Conservation (phyloP, 345 rosid genomes). For the Lepidium sativum region DNA sequence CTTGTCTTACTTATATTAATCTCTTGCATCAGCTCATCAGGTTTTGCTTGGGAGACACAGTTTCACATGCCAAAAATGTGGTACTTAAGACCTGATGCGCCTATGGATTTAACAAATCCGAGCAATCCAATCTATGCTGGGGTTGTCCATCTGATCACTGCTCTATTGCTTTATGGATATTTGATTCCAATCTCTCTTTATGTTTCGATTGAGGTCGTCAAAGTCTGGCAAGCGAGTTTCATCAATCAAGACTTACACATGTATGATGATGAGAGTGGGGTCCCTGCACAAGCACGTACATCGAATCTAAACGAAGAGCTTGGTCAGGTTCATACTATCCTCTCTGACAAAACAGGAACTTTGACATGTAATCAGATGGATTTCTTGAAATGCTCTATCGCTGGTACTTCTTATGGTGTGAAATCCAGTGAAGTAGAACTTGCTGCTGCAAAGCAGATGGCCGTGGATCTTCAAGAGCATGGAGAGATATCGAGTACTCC, state of each 20-base stretch:
- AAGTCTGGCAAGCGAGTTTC: constrained; percentile 87
- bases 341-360: constrained; percentile 97
- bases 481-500: too few relatives aligned
- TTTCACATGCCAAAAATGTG: too few relatives aligned
- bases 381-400: constrained; percentile 80
- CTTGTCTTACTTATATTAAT: too few relatives aligned
- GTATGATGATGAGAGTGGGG: too few relatives aligned
- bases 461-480: too few relatives aligned
- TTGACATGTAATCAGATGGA: constrained; percentile 95
- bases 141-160: too few relatives aligned
- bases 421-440: constrained; percentile 87
- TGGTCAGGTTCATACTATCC: constrained; percentile 70
- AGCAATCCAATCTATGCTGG: too few relatives aligned
- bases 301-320: constrained; percentile 95
- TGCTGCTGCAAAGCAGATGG: too few relatives aligned
- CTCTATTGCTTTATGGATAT: constrained; percentile 84
- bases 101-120: too few relatives aligned
- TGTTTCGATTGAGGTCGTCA: constrained; percentile 76
- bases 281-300: constrained; percentile 78
- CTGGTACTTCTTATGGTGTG: constrained; percentile 66
- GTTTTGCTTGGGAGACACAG: too few relatives aligned
- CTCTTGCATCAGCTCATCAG: too few relatives aligned
- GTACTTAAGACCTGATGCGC: too few relatives aligned
- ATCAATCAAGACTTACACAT: constrained; percentile 74
- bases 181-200: constrained; percentile 88